These are phyloP conservation scores for Macroventuria anomochaeta DNA, from an alignment of 2,329 filamentous ascomycete genomes.

Conservation along the genomic window DNA sequence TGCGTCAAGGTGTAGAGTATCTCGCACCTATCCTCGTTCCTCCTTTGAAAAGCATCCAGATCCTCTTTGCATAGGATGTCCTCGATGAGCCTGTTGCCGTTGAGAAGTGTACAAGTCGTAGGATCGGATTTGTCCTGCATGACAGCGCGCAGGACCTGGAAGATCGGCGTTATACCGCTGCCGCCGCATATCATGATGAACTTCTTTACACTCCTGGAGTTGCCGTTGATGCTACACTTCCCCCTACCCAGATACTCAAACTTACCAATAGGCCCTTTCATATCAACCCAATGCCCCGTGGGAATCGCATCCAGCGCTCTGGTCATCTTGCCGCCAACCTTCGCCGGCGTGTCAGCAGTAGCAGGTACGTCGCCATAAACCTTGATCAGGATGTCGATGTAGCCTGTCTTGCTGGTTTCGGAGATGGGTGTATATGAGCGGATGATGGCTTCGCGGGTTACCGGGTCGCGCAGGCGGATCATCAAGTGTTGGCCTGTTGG, in stretches of 20 bases:
- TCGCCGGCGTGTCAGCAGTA: conserved; percentile 50
- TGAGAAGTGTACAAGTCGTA: conserved; percentile 74
- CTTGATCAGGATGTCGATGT: conserved; percentile 79
- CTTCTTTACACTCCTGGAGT: conserved; percentile 63
- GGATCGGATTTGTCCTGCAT: conserved; percentile 67
- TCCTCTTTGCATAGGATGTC: conserved; percentile 84
- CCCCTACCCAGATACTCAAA: conserved; percentile 80
- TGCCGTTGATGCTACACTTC: conserved; percentile 65
- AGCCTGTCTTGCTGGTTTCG: conserved; percentile 65
- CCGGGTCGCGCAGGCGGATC: conserved; percentile 78
- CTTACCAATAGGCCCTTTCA: conserved; percentile 80
- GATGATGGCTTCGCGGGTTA: conserved; percentile 74
- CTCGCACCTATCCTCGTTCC: conserved; percentile 64
- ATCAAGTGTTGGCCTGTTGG: conserved; percentile 88
- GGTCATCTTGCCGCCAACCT: conserved; percentile 79
- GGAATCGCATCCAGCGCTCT: conserved; percentile 76
- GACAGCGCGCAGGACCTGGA: conserved; percentile 78
- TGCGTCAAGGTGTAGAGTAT: conserved; percentile 74
- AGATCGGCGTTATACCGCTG: conserved; percentile 91
- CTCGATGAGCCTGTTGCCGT: conserved; percentile 77
- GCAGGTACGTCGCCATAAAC: conserved; percentile 71
- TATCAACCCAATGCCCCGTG: conserved; percentile 75
- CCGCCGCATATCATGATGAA: conserved; percentile 90
- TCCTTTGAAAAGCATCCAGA: conserved; percentile 67
- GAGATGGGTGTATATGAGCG: conserved; percentile 88